These are phyloP conservation scores for Colletotrichum zoysiae DNA, from an alignment of 2,329 filamentous ascomycete species.

Conservation along the genomic window DNA sequence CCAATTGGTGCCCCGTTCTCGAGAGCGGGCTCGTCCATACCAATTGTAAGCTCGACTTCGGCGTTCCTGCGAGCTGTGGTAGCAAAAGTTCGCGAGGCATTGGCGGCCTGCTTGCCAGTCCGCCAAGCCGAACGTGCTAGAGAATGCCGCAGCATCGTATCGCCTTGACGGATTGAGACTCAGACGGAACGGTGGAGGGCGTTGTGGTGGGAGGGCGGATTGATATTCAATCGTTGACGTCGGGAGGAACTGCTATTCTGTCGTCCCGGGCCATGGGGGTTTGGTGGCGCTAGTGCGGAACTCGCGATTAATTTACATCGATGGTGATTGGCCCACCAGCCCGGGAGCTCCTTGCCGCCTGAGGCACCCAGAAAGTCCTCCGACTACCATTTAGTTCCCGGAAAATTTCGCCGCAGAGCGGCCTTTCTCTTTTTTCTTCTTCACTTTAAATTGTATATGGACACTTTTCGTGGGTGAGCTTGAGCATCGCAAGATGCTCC, in stretches of 20 bases:
- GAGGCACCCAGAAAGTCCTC: slow-evolving; percentile 47
- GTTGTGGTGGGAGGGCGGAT: slow-evolving; percentile 47
- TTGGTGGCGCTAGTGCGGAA: slow-evolving; percentile 54
- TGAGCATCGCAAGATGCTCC: slow-evolving; percentile 61
- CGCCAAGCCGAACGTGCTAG: slow-evolving; percentile 77
- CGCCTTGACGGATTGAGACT: slow-evolving; percentile 66
- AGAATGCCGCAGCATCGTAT: slow-evolving; percentile 77
- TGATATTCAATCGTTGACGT: slow-evolving; percentile 58
- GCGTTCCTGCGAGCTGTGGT: slow-evolving; percentile 82
- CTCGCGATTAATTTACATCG: slow-evolving; percentile 59
- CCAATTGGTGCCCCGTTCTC: slow-evolving; percentile 48
- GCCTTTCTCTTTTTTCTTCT: slow-evolving; percentile 56
- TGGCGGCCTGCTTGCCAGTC: slow-evolving; percentile 69
- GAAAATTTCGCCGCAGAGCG: slow-evolving; percentile 43
- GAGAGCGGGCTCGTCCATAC: slow-evolving; percentile 59
- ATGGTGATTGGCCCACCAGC: slow-evolving; percentile 55
- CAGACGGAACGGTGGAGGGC: slow-evolving; percentile 51
- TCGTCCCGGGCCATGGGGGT: slow-evolving; percentile 48
- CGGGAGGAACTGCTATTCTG: slow-evolving; percentile 54
- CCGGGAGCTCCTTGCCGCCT: slow-evolving; percentile 49
- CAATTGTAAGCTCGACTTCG: slow-evolving; percentile 97
- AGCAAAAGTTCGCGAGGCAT: slow-evolving; percentile 82
- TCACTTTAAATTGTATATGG: slow-evolving; percentile 72
- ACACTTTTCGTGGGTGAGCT: slow-evolving; percentile 81
- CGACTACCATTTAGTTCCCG: slow-evolving; percentile 27